Evolutionary conservation across 306 rosid genomes (phyloP), one percentile per base, ranked within the genome.

Genomic region (Trifolium subterraneum): DNA sequence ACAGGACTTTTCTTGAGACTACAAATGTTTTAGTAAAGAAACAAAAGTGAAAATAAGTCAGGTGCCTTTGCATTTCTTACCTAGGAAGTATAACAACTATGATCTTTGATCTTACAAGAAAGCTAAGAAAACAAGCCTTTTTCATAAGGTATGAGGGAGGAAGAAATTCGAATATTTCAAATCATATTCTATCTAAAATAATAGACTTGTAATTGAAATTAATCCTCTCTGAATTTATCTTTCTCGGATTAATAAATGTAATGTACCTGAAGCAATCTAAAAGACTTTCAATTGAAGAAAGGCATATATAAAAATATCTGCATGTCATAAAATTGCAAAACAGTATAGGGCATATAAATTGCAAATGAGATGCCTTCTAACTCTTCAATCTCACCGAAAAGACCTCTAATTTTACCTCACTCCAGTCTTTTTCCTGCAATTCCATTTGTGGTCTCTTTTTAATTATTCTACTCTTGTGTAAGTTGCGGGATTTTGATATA

Each of bases 71-170:
- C 29, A 6, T 54, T 64, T 64, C 42, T 48, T 36, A 14, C 16
- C 4, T 50, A 65, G 35, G 58, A 71, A 52, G 9, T 67, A 18
- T 13, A 39, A 44, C 60, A 29, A 15, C 31, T 23, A 10, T 64
- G 63, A 14, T 36, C n/a, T 51, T 54, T 9, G 63, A 72, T 41
- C 50, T 13, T 22, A 66, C 18, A 1, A 31, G 78, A 47, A 44
- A 72, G 63, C 70, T 66, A 72, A 19, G 51, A 25, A 63, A 78
- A 61, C 56, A 55, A 72, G 47, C 55, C 54, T 56, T 44, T 42
- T 42, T 25, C 44, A 22, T 60, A 65, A 15, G 65, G 54, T 71
- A 33, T 22, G 35, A 45, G 70, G 75, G 29, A 66, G 54, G 51
- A 72, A 33, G 7, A 47, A 72, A 12, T n/a, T 65, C n/a, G 35